Conservation (phyloP, 768 basidiomycete genomes). For the Mycena latifolia region DNA sequence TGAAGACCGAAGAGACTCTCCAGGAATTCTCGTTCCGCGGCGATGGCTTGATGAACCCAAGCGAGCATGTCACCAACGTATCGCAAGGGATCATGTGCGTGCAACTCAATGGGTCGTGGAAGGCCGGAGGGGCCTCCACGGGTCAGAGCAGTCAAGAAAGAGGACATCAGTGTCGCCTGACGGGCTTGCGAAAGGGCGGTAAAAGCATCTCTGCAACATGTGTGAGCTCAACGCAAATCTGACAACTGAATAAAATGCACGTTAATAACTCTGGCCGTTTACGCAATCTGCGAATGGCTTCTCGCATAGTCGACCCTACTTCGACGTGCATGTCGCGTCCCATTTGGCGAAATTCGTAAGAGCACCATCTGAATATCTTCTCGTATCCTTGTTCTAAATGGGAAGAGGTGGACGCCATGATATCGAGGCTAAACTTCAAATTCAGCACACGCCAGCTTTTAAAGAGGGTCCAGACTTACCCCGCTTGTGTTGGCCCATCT, state of each 20-base stretch:
- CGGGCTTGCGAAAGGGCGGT: constrained; percentile 84
- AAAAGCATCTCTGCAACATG: constrained; percentile 70
- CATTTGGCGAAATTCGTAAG: constrained; percentile 86
- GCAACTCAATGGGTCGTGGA: constrained; percentile 95
- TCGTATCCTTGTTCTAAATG: constrained; percentile 92
- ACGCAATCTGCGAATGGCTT: constrained; percentile 80
- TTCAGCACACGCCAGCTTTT: constrained; percentile 1
- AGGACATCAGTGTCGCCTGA: constrained; percentile 80
- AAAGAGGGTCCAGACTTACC: constrained; percentile 56
- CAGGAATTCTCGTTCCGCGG: constrained; percentile 94
- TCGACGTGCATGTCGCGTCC: constrained; percentile 82
- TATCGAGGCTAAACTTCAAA: constrained; percentile 73
- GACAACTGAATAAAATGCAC: constrained; percentile 54
- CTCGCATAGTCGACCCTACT: constrained; percentile 71
- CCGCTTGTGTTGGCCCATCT: constrained; percentile 81
- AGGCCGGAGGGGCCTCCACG: constrained; percentile 87
- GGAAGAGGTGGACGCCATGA: constrained; percentile 85
- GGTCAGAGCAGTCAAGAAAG: constrained; percentile 90
- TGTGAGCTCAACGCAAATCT: constrained; percentile 4
- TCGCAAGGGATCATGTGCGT: constrained; percentile 96
- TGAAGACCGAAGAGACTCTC: constrained; percentile 86
- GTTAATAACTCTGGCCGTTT: constrained; percentile 82
- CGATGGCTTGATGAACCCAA: constrained; percentile 97
- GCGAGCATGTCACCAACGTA: constrained; percentile 99
- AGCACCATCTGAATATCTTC: constrained; percentile 89